Evolutionary conservation across 306 rosid genomes (phyloP).

Genomic region (Neltuma alba): DNA sequence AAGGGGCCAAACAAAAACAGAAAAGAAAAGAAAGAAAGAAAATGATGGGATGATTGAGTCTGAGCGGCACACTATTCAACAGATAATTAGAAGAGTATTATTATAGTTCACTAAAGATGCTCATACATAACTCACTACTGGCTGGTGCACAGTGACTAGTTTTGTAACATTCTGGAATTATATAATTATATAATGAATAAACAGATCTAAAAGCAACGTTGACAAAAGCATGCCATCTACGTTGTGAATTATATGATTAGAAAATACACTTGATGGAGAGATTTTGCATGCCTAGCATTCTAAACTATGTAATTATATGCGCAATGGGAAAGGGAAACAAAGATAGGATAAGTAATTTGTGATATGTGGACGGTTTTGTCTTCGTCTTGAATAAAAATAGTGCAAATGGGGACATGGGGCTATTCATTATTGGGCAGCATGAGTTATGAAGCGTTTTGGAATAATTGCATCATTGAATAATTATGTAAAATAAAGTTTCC

Average conservation of each 20-base stretch:
- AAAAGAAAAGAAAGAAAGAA: neutral
- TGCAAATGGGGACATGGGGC: constrained; percentile 45
- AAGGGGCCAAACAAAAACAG: neutral
- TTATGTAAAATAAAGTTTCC: constrained; percentile 31
- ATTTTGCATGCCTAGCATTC: constrained; percentile 31
- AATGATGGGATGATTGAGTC: neutral
- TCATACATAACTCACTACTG: neutral
- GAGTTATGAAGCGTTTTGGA: constrained; percentile 27
- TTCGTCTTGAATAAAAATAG: constrained; percentile 30
- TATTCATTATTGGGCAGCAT: constrained; percentile 51
- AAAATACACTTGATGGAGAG: constrained; percentile 30
- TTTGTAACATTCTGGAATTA: neutral
- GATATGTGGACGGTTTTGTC: constrained; percentile 46
- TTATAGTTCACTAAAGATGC: constrained; percentile 16
- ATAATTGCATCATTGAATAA: constrained; percentile 58
- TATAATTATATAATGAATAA: constrained; percentile 11
- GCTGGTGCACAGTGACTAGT: constrained; percentile 27
- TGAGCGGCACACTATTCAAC: neutral
- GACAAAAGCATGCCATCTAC: constrained; percentile 14
- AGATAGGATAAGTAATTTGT: constrained; percentile 25
- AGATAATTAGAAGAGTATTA: constrained; percentile 7
- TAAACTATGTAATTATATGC: constrained; percentile 8
- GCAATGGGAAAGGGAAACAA: constrained; percentile 11
- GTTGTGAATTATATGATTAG: constrained; percentile 30
- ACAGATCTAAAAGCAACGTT: neutral